Base-by-base conservation (phyloP, 345 rosid genomes). In the Dovyalis caffra region DNA sequence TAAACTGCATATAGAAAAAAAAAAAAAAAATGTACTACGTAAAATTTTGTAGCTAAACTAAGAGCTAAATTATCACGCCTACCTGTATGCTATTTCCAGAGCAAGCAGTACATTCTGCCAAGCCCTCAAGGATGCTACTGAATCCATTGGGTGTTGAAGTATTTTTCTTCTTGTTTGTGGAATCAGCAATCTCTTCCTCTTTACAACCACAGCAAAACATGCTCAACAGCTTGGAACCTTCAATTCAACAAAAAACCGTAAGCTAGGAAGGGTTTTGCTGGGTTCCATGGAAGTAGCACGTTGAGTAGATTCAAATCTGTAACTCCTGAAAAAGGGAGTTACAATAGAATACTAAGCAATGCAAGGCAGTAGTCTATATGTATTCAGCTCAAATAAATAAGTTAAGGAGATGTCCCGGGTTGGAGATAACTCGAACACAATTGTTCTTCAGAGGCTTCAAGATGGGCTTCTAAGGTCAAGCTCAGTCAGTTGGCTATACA, bases 31-130 rank as follows among this genome's bases (percentile, higher is more conserved):
- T 51, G 25, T 51, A n/a, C 10, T 23, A 56, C 28, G 1, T 53
- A 26, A n/a, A 9, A n/a, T 56, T 56, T n/a, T n/a, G 60, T 56
- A 23, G 10, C n/a, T 56, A 23, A 9, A 56, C 60, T n/a, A 25
- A 43, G 60, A n/a, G 25, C 29, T 56, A 71, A 77, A 60, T 10
- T 10, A 43, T 8, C 31, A 60, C 12, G 68, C 81, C 31, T 76
- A 91, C 93, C 82, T 82, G 80, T 68, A 83, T 29, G 31, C 73
- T 40, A 75, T 70, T 81, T 77, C 90, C 87, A 26, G 80, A 66
- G 81, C 86, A 85, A 71, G 85, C 60, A 37, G 91, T 28, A 78
- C 98, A 95, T 72, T 84, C 88, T 67, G 92, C 96, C 89, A 95
- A 80, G 58, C 96, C 89, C 68, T 85, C 87, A 23, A 89, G 85